Conservation (phyloP, 1,284 basidiomycete genomes). For the Cutaneotrichosporon sp. region DNA sequence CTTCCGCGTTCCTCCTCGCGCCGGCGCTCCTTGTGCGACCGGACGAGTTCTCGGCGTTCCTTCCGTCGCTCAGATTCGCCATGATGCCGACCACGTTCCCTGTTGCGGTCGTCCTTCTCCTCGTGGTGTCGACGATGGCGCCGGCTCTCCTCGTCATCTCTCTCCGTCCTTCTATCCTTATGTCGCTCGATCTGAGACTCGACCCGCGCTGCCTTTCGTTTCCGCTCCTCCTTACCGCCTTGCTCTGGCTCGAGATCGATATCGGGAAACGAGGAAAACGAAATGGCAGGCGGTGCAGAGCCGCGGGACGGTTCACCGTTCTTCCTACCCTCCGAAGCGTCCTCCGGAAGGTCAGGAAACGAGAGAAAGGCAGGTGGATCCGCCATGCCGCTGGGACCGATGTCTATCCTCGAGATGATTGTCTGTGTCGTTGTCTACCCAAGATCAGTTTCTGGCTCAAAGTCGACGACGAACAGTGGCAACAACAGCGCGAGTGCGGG, state of each 20-base stretch:
- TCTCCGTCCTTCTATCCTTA: background rate
- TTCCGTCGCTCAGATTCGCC: background rate
- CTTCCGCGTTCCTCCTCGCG: background rate
- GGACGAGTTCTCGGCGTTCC: background rate
- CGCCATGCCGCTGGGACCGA: conserved; percentile 6
- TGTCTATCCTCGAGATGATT: background rate
- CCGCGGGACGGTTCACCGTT: background rate
- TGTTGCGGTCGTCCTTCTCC: no score
- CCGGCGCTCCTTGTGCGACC: background rate
- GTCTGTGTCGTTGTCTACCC: background rate
- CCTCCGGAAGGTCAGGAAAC: conserved; percentile 10
- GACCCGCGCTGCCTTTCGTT: background rate
- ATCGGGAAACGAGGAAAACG: conserved; percentile 21
- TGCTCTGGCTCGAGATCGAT: conserved; percentile 1
- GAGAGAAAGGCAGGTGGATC: conserved; percentile 12
- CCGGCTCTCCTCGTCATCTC: background rate
- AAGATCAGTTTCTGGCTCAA: no score
- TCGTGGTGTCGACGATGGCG: no score
- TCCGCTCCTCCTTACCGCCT: background rate
- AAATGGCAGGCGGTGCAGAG: background rate
- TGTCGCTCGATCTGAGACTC: background rate
- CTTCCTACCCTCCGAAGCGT: background rate
- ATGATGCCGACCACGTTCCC: no score
- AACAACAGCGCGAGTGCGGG: background rate
- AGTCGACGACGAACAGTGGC: background rate